phyloP scores from a whole-genome alignment of 2,329 filamentous ascomycete species.

The Dendrostoma leiphaemia region DNA sequence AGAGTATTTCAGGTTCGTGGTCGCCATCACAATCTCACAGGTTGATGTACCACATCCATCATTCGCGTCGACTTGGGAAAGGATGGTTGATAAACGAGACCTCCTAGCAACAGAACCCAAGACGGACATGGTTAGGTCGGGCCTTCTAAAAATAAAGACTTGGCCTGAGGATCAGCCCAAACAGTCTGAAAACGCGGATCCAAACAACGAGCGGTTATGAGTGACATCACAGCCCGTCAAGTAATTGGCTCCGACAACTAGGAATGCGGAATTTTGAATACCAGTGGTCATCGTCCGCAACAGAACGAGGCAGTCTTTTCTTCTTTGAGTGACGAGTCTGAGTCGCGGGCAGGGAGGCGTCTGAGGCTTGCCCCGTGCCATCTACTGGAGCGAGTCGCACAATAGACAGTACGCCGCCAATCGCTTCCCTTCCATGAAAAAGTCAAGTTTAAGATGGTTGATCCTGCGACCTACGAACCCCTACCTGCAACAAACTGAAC shows the following conservation, averaged over 20 bases:
- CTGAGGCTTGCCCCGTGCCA: constrained; percentile 3
- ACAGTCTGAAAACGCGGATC: not conserved
- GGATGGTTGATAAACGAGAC: not conserved
- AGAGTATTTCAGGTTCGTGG: no score
- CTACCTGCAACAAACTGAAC: not conserved
- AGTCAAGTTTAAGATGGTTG: constrained; percentile 6
- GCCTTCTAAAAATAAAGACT: constrained; percentile 14
- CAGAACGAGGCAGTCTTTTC: no score
- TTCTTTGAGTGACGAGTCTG: not conserved
- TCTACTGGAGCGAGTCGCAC: not conserved
- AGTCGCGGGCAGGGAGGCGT: constrained; percentile 5
- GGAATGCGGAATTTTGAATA: constrained; percentile 1
- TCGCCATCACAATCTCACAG: not conserved
- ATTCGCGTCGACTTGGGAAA: not conserved
- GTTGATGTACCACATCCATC: not conserved
- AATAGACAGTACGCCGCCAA: constrained; percentile 1
- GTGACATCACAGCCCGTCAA: not conserved
- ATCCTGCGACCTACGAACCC: not conserved
- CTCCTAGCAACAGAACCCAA: not conserved
- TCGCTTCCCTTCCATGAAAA: not conserved
- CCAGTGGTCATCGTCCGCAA: no score
- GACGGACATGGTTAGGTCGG: not conserved
- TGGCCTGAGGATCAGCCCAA: constrained; percentile 2
- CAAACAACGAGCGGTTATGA: not conserved
- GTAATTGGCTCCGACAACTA: constrained; percentile 1